Evolutionary conservation across 208 protist genomes (phyloP), one percentile per base, ranked within the genome.

Genomic region (Crithidia fasciculata): DNA sequence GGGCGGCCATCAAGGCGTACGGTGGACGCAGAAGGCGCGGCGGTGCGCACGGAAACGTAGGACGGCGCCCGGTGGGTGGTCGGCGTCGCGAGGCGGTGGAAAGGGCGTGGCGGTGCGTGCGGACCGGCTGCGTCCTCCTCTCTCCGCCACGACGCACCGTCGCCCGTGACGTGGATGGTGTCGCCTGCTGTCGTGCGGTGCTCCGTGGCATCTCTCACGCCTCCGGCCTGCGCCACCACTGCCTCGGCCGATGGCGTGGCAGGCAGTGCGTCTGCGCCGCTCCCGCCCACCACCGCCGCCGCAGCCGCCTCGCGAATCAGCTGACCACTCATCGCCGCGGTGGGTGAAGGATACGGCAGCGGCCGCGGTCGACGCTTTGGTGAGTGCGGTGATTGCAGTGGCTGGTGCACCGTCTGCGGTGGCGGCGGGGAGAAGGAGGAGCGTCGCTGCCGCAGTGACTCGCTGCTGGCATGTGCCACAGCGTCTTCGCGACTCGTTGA

Each of bases 331-430:
- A 45, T 70, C 2, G n/a, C 66, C 0, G 74, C 74, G 10, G 39
- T 54, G 36, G 74, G 57, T 5, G 60, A 70, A 4, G 67, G 74
- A 67, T 74, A 65, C 15, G 74, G 67, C 40, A 79, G 49, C 5
- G 53, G 52, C 9, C 66, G 67, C 44, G 63, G 67, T 4, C 74
- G 67, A 2, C 74, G 74, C 62, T 72, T 65, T 10, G 40, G 43
- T 7, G 28, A 28, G 28, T 28, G 28, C 28, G 28, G 28, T 1
- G 28, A 28, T 28, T 28, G 28, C 28, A 28, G 28, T 28, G 28
- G 28, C 28, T 28, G 28, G 1, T 28, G 28, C 28, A 28, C 28
- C 28, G 28, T 28, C 45, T 49, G 45, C 12, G 45, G 45, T 13
- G 12, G 45, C 45, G 7, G 45, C 45, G 12, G 45, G 45, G 45